Conservation (phyloP, 306 rosid genomes). For the Leucaena leucocephala region DNA sequence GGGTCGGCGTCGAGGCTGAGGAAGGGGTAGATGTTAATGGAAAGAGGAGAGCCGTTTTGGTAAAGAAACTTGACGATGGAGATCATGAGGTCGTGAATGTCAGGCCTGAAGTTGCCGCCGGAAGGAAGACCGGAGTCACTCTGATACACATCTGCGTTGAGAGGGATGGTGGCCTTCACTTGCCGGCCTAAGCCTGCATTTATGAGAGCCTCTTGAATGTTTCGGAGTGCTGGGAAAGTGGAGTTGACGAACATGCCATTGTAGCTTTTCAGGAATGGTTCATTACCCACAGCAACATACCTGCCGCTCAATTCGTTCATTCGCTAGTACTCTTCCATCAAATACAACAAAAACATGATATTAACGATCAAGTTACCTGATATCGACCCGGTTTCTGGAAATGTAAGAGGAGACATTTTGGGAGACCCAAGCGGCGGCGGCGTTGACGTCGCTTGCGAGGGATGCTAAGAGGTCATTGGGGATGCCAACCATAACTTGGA, state of each 20-base stretch:
- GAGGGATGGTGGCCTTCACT: slow-evolving; percentile 82
- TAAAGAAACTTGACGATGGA: slow-evolving; percentile 70
- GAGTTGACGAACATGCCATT: slow-evolving; percentile 59
- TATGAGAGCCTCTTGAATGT: slow-evolving; percentile 81
- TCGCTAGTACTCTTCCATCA: no score
- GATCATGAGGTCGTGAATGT: slow-evolving; percentile 63
- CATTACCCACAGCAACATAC: slow-evolving; percentile 86
- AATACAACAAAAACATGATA: no score
- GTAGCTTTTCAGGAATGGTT: slow-evolving; percentile 77
- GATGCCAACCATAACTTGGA: slow-evolving; percentile 85
- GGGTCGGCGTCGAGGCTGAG: slow-evolving; percentile 93
- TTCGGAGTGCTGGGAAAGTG: slow-evolving; percentile 81
- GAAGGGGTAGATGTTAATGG: slow-evolving; percentile 92
- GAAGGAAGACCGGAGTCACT: slow-evolving; percentile 75
- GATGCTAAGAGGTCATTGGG: slow-evolving; percentile 79
- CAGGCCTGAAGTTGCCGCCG: slow-evolving; percentile 80
- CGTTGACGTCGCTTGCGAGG: slow-evolving; percentile 61
- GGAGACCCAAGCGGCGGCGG: slow-evolving; percentile 75
- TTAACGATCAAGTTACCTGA: slow-evolving; percentile 49
- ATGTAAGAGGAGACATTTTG: slow-evolving; percentile 71
- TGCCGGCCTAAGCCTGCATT: slow-evolving; percentile 80
- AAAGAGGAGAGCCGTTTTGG: slow-evolving; percentile 58
- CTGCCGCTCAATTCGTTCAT: slow-evolving; percentile 27
- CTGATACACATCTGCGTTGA: slow-evolving; percentile 90
- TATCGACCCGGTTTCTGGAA: slow-evolving; percentile 64